Conservation (phyloP, 2,329 filamentous ascomycete genomes). For the Tolypocladium tropicale region DNA sequence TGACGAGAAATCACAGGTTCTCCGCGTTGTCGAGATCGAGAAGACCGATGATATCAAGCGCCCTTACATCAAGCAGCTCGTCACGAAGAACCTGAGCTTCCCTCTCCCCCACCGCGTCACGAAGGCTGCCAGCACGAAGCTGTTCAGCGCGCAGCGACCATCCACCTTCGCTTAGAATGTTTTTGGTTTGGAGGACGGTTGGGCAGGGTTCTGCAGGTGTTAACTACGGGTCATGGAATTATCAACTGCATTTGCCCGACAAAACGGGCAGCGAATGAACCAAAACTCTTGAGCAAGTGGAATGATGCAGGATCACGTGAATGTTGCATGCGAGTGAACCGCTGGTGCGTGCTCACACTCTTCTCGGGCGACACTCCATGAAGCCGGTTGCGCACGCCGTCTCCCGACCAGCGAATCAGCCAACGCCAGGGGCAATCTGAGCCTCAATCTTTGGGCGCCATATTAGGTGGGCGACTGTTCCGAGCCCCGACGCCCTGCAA, state of each 20-base stretch:
- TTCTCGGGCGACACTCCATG: not conserved
- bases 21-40: constrained; percentile 96
- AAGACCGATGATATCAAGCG: constrained; percentile 92
- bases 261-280: constrained; percentile 37
- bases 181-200: constrained; percentile 40
- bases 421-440: not conserved
- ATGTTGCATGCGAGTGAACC: not conserved
- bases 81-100: constrained; percentile 93
- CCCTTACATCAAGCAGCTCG: constrained; percentile 98
- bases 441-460: not conserved
- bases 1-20: constrained; percentile 52
- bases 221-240: constrained; percentile 51
- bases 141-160: constrained; percentile 88
- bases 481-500: too few relatives aligned
- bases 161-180: constrained; percentile 90
- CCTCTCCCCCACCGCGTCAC: constrained; percentile 92
- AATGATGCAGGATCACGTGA: not conserved
- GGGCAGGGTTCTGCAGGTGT: constrained; percentile 48
- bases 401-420: too few relatives aligned
- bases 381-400: not conserved
- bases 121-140: constrained; percentile 75
- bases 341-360: not conserved
- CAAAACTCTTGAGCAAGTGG: constrained; percentile 14
- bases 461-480: not conserved
- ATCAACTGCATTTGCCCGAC: constrained; percentile 47